phyloP scores from a whole-genome alignment of 768 basidiomycete species.

The Tylopilus sp. region DNA sequence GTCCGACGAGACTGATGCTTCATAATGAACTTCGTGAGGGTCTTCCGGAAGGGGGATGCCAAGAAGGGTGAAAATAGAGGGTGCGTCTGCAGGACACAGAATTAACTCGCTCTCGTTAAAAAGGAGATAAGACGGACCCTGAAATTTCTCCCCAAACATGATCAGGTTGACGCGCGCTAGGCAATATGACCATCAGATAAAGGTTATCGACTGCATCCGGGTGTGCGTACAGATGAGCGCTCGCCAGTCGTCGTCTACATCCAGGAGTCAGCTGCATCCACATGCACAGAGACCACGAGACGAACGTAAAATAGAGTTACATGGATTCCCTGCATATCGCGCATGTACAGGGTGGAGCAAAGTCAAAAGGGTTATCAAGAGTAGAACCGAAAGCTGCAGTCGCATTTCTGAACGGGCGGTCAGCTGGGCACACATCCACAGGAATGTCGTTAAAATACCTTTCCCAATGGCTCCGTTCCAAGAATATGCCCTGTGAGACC shows the following conservation, averaged over 20 bases:
- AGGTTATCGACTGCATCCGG: not conserved
- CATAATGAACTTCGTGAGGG: not conserved
- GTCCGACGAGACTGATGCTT: not conserved
- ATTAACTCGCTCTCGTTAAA: not conserved
- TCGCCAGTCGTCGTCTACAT: constrained; percentile 3
- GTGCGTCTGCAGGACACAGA: not conserved
- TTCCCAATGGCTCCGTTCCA: not conserved
- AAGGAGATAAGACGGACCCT: not conserved
- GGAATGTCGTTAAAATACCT: constrained; percentile 4
- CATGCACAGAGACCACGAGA: not conserved
- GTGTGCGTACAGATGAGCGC: not conserved
- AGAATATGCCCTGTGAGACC: not conserved
- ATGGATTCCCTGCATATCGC: not conserved
- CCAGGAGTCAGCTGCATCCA: not conserved
- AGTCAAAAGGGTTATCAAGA: not conserved
- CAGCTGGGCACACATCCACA: not conserved
- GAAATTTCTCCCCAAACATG: not conserved
- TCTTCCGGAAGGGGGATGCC: not conserved
- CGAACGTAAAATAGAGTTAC: not conserved
- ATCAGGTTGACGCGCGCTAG: not conserved
- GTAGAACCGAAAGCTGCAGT: not conserved
- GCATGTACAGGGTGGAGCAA: not conserved
- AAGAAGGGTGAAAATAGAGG: not conserved
- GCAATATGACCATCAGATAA: not conserved
- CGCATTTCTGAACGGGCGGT: not conserved